phyloP scores from a whole-genome alignment of 2,329 filamentous ascomycete species.

The Fusarium cicatricum region DNA sequence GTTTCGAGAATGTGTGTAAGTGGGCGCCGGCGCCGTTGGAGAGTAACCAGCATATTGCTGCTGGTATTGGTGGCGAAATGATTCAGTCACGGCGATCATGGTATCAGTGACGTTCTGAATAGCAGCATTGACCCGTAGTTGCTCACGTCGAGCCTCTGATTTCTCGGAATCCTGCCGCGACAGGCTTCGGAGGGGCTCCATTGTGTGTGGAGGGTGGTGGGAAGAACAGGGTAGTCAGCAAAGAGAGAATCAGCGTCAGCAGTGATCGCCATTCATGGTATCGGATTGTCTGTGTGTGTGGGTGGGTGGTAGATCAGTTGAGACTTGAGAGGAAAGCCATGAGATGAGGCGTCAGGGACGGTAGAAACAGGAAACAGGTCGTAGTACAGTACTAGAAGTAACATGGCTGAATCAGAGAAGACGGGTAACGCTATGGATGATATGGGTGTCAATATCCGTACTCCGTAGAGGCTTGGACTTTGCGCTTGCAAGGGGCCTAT shows the following conservation, averaged over 20 bases:
- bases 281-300: slow-evolving; percentile 1
- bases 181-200: slow-evolving; percentile 32
- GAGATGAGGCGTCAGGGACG: neutral
- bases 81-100: slow-evolving; percentile 41
- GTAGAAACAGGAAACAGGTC: neutral
- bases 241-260: slow-evolving; percentile 7
- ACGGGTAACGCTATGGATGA: neutral
- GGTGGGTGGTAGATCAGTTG: neutral
- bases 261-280: slow-evolving; percentile 21
- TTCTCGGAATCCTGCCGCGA: slow-evolving; percentile 35
- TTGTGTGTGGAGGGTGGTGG: slow-evolving; percentile 9
- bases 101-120: slow-evolving; percentile 35
- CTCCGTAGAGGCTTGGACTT: slow-evolving; percentile 5
- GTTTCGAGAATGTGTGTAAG: slow-evolving; percentile 37
- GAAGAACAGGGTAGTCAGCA: slow-evolving; percentile 22
- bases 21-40: slow-evolving; percentile 30
- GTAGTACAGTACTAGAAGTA: too few relatives aligned
- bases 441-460: too few relatives aligned
- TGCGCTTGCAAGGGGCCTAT: slow-evolving; percentile 8
- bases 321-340: too few relatives aligned
- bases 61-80: slow-evolving; percentile 38
- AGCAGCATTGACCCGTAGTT: slow-evolving; percentile 22
- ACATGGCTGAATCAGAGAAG: slow-evolving; percentile 18
- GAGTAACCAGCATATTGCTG: slow-evolving; percentile 23
- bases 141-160: slow-evolving; percentile 32